Evolutionary conservation across 2,329 filamentous ascomycete genomes (phyloP), one percentile per base, ranked within the genome.

Genomic region (Neofusicoccum sp.): DNA sequence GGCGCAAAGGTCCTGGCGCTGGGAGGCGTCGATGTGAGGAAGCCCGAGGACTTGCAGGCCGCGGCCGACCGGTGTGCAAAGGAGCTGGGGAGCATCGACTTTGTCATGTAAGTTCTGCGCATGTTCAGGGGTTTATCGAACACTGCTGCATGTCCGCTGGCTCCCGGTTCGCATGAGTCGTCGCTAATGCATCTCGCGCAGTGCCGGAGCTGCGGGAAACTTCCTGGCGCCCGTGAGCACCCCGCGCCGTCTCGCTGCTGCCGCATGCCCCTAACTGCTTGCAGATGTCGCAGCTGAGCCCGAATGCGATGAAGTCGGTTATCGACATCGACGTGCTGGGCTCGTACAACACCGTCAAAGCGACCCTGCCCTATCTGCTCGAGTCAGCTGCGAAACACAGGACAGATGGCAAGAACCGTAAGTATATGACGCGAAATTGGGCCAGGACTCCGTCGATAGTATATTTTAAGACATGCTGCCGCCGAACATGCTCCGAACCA

Each of bases 241-340:
- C 30, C 30, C 24, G 16, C 26, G 34, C 8, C 33, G 9, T 24
- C 6, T 11, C 26, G 11, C 4, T 3, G 28, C 11, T 1, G 51
- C 4, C 5, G 51, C 5, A 30, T 20, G 16, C 28, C n/a, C 28
- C 51, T 56, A n/a, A 56, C 51, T 7, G 12, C 11, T 20, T 31
- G n/a, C 26, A 56, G 51, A 88, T 98, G 63, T 84, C 88, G 41
- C 88, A 88, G 64, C 84, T 98, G 53, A 91, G 86, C 41, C 78
- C 89, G 62, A 98, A 98, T 72, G 95, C 91, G 3, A 96, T 99
- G 86, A 96, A 93, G 75, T 83, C 90, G 0, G 95, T 99, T 65
- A 93, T 98, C 69, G 95, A 98, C 63, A 99, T 99, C 70, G 95
- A 98, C 73, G 89, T 96, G 2, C 76, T 98, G 36, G 95, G 95